Evolutionary conservation across 495 filamentous ascomycete species (phyloP).

Genomic region (Neurospora sp.): DNA sequence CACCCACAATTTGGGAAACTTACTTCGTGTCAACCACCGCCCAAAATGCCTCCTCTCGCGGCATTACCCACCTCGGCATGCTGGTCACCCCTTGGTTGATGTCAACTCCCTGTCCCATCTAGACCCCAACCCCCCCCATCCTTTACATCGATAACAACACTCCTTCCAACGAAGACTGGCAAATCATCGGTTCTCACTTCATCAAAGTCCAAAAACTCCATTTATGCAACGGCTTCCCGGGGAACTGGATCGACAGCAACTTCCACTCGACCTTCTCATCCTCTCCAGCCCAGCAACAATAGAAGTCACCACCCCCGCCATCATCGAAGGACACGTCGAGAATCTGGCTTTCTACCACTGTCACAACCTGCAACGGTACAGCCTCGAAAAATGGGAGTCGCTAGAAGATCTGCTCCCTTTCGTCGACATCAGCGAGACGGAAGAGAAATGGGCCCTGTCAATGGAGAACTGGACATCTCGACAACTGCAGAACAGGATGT

Average conservation of each 20-base stretch:
- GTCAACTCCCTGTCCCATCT: too few species aligned
- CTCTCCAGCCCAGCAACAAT: not conserved
- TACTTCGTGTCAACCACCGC: too few species aligned
- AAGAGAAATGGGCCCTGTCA: not conserved
- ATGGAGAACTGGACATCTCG: not conserved
- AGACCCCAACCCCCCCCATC: too few species aligned
- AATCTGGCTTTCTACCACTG: not conserved
- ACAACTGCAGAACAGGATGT: not conserved
- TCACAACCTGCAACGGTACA: not conserved
- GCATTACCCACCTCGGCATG: too few species aligned
- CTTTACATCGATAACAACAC: too few species aligned
- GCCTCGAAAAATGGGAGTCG: not conserved
- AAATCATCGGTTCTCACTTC: too few species aligned
- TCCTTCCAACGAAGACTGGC: too few species aligned
- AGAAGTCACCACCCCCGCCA: not conserved
- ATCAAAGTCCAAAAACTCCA: too few species aligned
- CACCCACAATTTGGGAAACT: too few species aligned
- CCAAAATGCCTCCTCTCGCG: too few species aligned
- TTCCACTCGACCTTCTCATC: not conserved
- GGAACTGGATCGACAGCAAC: not conserved
- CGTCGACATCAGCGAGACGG: not conserved
- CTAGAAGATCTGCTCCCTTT: not conserved
- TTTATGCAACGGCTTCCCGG: too few species aligned
- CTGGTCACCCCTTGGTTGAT: too few species aligned
- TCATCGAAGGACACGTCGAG: not conserved